Percentiles rank a stretch among this genome's conserved stretches.
Evolutionary conservation across 179 eudicot genomes (phyloP).

Genomic region (Carnegiea gigantea): DNA sequence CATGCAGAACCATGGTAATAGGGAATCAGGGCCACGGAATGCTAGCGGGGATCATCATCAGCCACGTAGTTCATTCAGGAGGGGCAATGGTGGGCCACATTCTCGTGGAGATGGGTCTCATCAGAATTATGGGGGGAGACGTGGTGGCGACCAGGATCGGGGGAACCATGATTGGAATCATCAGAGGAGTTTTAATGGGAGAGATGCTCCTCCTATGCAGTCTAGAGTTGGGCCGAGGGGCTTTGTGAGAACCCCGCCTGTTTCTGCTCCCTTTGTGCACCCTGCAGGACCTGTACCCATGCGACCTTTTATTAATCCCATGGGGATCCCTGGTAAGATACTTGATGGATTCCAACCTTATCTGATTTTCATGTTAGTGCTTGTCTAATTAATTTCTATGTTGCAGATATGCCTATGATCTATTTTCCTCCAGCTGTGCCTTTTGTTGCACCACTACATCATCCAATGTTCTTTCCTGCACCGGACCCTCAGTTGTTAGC

Average conservation of each 20-base stretch:
- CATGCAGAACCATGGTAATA: conserved; percentile 31
- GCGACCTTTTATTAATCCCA: conserved; percentile 45
- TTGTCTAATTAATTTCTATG: conserved; percentile 17
- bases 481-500: conserved; percentile 47
- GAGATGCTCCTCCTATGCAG: conserved; percentile 59
- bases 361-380: not conserved
- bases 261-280: conserved; percentile 43
- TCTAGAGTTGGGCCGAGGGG: conserved; percentile 52
- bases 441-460: conserved; percentile 30
- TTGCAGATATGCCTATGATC: conserved; percentile 41
- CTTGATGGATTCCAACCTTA: not conserved
- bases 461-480: conserved; percentile 24
- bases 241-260: conserved; percentile 43
- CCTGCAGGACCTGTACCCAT: conserved; percentile 31
- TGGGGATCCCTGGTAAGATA: conserved; percentile 65
- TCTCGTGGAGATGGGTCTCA: conserved; percentile 76
- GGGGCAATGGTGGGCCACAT: conserved; percentile 53
- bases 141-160: conserved; percentile 63
- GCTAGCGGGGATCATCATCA: conserved; percentile 58
- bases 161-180: conserved; percentile 79
- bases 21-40: conserved; percentile 42
- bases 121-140: conserved; percentile 58
- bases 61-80: conserved; percentile 56
- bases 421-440: conserved; percentile 47
- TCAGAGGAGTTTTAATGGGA: conserved; percentile 55